Conservation (phyloP, 208 protist genomes). For the Acanthamoeba culbertsoni region DNA sequence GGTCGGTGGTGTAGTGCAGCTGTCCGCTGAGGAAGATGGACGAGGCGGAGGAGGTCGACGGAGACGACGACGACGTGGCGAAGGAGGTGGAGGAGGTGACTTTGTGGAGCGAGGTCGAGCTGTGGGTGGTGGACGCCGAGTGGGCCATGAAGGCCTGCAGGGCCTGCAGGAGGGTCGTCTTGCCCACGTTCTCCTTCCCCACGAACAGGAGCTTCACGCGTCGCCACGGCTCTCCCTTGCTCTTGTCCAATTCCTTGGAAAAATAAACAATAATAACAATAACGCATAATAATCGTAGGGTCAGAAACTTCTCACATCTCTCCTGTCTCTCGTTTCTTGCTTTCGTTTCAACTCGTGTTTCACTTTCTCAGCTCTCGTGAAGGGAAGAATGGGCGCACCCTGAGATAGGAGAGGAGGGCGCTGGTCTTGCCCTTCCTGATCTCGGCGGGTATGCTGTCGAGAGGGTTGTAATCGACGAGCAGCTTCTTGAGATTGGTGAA, state of each 20-base stretch:
- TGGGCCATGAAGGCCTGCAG: slow-evolving; percentile 36
- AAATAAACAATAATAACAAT: background rate
- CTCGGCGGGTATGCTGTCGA: slow-evolving; percentile 43
- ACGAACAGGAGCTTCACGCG: slow-evolving; percentile 45
- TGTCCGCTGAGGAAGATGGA: slow-evolving; percentile 7
- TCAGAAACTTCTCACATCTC: too few species aligned
- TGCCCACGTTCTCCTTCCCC: slow-evolving; percentile 25
- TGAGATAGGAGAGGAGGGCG: slow-evolving; percentile 7
- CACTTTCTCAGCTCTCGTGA: too few species aligned
- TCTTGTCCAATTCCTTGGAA: slow-evolving; percentile 19
- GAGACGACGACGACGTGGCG: background rate
- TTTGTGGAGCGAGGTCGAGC: background rate
- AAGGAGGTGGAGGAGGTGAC: background rate
- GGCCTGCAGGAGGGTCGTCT: slow-evolving; percentile 5
- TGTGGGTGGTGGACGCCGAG: background rate
- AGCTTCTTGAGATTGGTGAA: slow-evolving; percentile 40
- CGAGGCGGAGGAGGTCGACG: background rate
- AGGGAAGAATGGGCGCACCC: too few species aligned
- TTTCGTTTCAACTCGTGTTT: too few species aligned
- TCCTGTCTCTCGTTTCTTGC: too few species aligned
- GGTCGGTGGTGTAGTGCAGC: slow-evolving; percentile 7
- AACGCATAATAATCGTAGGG: too few species aligned
- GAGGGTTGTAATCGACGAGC: background rate
- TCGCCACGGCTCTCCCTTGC: slow-evolving; percentile 38
- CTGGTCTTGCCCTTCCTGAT: background rate